A percentile compares a stretch with the other conserved stretches of the same genome.
Evolutionary conservation across 192 early-diverging fungal genomes (phyloP).

Genomic region (Backusella circina): DNA sequence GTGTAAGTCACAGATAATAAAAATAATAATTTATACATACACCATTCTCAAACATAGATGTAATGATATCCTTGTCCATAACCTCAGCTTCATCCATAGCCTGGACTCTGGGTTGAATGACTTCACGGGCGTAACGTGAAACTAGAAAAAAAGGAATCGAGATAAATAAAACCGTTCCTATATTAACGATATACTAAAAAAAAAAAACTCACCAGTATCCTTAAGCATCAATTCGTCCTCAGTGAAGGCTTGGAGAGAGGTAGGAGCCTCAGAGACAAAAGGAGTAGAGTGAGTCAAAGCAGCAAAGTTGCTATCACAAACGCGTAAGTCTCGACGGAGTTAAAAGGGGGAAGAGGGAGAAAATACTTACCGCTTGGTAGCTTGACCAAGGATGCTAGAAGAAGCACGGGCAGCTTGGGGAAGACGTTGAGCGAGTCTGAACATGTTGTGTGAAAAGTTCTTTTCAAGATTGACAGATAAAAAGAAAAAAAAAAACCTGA

Average conservation of each 20-base stretch:
- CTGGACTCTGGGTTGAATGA: constrained; percentile 73
- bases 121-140: constrained; percentile 75
- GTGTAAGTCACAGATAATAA: neutral
- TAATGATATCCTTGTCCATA: constrained; percentile 74
- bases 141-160: constrained; percentile 40
- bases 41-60: constrained; percentile 86
- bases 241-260: constrained; percentile 78
- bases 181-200: neutral
- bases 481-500: neutral
- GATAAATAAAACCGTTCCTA: neutral
- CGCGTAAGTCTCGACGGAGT: neutral
- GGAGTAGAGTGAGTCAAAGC: constrained; percentile 18
- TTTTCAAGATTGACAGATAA: neutral
- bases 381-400: neutral
- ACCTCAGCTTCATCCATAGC: constrained; percentile 91
- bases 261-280: constrained; percentile 21
- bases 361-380: neutral
- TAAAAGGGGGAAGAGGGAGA: neutral
- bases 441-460: neutral
- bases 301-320: constrained; percentile 7
- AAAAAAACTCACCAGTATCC: constrained; percentile 57
- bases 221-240: constrained; percentile 87
- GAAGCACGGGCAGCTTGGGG: neutral
- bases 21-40: constrained; percentile 40
- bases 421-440: constrained; percentile 6